phyloP scores from a whole-genome alignment of 768 basidiomycete genomes.

The Termitomyces sp. region DNA sequence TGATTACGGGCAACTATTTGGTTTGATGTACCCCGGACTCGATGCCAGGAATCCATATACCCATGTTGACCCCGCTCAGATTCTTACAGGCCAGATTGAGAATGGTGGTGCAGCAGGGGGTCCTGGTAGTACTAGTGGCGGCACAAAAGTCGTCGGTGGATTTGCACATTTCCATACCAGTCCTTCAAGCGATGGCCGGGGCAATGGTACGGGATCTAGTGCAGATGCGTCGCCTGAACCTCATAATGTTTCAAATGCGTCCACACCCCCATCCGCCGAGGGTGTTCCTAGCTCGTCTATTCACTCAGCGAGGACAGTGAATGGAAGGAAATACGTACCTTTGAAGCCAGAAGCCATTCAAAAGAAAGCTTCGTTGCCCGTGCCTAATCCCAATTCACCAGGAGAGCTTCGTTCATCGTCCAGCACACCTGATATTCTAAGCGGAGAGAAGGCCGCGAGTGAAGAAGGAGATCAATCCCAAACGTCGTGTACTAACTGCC shows the following conservation, averaged over 20 bases:
- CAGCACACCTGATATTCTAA: conserved; percentile 60
- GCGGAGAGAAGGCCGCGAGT: conserved; percentile 33
- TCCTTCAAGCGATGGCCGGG: conserved; percentile 82
- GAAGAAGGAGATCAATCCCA: conserved; percentile 70
- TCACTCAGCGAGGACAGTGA: conserved; percentile 19
- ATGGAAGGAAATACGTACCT: conserved; percentile 57
- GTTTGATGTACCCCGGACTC: conserved; percentile 54
- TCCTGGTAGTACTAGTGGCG: conserved; percentile 16
- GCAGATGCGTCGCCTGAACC: conserved; percentile 74
- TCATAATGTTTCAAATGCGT: conserved; percentile 61
- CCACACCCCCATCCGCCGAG: conserved; percentile 68
- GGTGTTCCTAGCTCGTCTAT: conserved; percentile 25
- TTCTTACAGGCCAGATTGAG: conserved; percentile 37
- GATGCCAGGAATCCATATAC: conserved; percentile 54
- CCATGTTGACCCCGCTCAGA: conserved; percentile 92
- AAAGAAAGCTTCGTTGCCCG: conserved; percentile 42
- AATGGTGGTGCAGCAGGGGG: conserved; percentile 8
- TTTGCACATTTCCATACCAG: conserved; percentile 61
- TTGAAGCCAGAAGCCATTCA: conserved; percentile 54
- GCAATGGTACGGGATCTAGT: conserved; percentile 61
- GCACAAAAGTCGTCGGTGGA: conserved; percentile 33
- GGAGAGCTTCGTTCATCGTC: conserved; percentile 47
- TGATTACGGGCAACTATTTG: conserved; percentile 64
- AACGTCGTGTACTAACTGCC: conserved; percentile 91
- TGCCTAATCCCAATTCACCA: conserved; percentile 20